These are phyloP conservation scores for Cephalotrichum gorgonifer DNA, from an alignment of 2,329 filamentous ascomycete genomes.

Conservation along the genomic window DNA sequence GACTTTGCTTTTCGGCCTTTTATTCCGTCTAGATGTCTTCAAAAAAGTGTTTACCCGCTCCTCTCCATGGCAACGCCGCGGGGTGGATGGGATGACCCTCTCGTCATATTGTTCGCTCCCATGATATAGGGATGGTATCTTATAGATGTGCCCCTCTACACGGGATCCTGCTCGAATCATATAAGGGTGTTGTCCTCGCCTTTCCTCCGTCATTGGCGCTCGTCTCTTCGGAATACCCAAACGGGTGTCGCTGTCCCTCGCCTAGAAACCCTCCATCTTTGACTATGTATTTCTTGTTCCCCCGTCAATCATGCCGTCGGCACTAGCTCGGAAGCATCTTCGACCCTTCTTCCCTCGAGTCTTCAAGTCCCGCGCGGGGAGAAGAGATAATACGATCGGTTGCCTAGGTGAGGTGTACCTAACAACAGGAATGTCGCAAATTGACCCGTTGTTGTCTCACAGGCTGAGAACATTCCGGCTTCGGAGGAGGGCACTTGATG, in stretches of 20 bases:
- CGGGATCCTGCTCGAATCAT: neutral
- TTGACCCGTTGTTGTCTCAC: too few species aligned
- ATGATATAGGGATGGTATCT: constrained; percentile 1
- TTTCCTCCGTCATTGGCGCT: neutral
- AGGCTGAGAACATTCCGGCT: too few species aligned
- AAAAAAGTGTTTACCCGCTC: constrained; percentile 1
- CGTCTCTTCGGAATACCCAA: neutral
- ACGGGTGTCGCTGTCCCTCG: neutral
- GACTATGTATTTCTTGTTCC: neutral
- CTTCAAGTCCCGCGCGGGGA: too few species aligned
- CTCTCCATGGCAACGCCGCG: constrained; percentile 4
- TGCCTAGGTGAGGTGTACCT: too few species aligned
- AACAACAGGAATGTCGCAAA: too few species aligned
- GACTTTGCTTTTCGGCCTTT: neutral
- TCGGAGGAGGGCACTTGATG: too few species aligned
- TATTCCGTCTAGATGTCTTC: too few species aligned
- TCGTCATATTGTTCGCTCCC: neutral
- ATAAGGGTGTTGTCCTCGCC: neutral
- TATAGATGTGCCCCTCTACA: neutral
- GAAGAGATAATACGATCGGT: too few species aligned
- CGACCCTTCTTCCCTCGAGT: too few species aligned
- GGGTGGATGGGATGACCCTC: neutral
- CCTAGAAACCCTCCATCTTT: neutral
- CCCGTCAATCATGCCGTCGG: neutral
- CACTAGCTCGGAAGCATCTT: too few species aligned